Conservation (phyloP, 2,329 filamentous ascomycete genomes). For the Phialophora expanda region DNA sequence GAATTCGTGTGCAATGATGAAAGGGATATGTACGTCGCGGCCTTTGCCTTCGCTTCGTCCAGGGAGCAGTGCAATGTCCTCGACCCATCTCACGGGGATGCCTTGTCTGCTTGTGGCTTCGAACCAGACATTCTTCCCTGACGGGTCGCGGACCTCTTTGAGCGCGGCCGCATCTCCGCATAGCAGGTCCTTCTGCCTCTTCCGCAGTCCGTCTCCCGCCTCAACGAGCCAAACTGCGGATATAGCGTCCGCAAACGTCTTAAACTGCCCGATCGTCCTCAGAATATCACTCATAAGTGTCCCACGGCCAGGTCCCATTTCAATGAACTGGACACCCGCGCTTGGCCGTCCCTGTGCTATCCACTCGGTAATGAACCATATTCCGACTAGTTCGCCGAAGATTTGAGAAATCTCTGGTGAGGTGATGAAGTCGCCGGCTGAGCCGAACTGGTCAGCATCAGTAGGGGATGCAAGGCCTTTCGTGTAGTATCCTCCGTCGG, state of each 20-base stretch:
- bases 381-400: conserved; percentile 90
- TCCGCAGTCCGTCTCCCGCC: conserved; percentile 79
- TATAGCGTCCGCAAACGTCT: conserved; percentile 73
- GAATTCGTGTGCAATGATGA: conserved; percentile 97
- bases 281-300: conserved; percentile 98
- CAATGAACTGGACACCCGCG: conserved; percentile 82
- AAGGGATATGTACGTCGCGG: conserved; percentile 45
- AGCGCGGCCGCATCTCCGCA: conserved; percentile 76
- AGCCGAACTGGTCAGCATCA: conserved; percentile 81
- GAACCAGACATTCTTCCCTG: conserved; percentile 60
- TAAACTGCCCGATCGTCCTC: conserved; percentile 83
- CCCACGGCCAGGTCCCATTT: conserved; percentile 90
- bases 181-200: conserved; percentile 78
- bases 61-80: conserved; percentile 84
- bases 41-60: conserved; percentile 68
- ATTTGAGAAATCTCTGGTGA: conserved; percentile 97
- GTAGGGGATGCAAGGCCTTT: conserved; percentile 62
- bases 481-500: conserved; percentile 92
- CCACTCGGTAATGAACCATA: conserved; percentile 98
- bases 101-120: conserved; percentile 76
- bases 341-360: conserved; percentile 80
- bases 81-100: conserved; percentile 74
- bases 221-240: conserved; percentile 94
- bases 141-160: conserved; percentile 57
- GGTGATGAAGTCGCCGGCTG: conserved; percentile 92